Base-by-base conservation (phyloP, 2,329 filamentous ascomycete species). In the Sclerotinia trifoliorum region DNA sequence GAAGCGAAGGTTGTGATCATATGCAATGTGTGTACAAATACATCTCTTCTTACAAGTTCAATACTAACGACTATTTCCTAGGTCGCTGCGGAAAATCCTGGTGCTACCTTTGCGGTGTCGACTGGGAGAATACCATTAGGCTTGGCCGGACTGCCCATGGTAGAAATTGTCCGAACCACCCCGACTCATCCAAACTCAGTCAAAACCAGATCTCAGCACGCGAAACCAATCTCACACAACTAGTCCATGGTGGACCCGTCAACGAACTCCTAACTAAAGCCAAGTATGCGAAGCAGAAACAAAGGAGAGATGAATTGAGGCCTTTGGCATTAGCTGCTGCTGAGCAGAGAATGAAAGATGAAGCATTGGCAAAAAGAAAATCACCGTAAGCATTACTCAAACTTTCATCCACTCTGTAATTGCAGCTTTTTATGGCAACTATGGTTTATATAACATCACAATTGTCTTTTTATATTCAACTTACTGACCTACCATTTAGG, bases 1-100 rank as follows among this genome's bases (percentile, higher is more conserved):
- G 69, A 51, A 67, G 35, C 13, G 70, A 70, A 0, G 74, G 74
- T 0, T 75, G 74, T 61, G 72, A 75, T 62, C 72, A 75, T 49
- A 68, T 75, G 63, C 24, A 35, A n/a, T 75, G 73, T 60, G 46
- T n/a, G 65, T 67, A 24, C 44, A 26, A 17, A 39, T 15, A 3
- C 19, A 10, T 1, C 26, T 29, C 56, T 46, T 39, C 2, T 1
- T 54, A 5, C n/a, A 49, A 35, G 8, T 7, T 13, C 6, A 26
- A 13, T 62, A 46, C 24, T 61, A 2, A 44, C 1, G 1, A 17
- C 54, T 17, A 7, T 29, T 44, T 21, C 46, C 8, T 15, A 67
- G 65, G 65, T 48, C 70, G 69, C 10, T 75, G 74, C 46, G 74
- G 74, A 17, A 57, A 71, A 3, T 65, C 70, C 54, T 75, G 71